Evolutionary conservation across 169 alveolate species (phyloP), one percentile per base, ranked within the genome.

Genomic region (Theileria annulata): DNA sequence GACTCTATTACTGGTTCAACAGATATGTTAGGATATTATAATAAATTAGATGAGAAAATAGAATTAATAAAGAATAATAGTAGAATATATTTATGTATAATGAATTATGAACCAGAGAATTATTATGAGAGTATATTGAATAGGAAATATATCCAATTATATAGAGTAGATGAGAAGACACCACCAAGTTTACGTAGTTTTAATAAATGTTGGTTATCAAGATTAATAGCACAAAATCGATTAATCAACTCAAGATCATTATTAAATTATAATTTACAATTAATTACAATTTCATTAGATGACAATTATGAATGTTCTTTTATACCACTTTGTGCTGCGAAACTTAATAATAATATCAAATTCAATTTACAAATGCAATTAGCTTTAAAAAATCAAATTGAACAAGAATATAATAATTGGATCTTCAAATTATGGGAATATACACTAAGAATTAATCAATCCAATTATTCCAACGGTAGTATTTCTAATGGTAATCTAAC

Each of bases 251-350:
- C 13, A 2, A 42, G 51, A 8, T 42, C 51, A 42, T 17, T 78
- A 56, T 72, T 78, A 0, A 25, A 58, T 2, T 80, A 69, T 8
- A 78, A 78, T 17, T 49, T 80, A 67, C 33, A 80, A 17, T 71
- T 80, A 17, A 64, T 80, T 8, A 71, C 59, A 19, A 71, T 80
- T 0, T 73, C 87, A 17, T 77, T 80, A 19, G 68, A 35, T 8
- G 77, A 73, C 48, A 79, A 79, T 3, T 80, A 66, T 48, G 87
- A 80, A 27, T 80, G 82, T 72, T 31, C 66, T 3, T 80, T 80
- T 71, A 54, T 80, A 64, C 87, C 87, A 12, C 77, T 80, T 0
- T 80, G 83, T 25, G 87, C 87, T 0, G 87, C 87, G 19, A 48
- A 67, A 9, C 74, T 80, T 23, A 10, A 67, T 13, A 60, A 35